Percentiles rank a stretch among this genome's conserved stretches.
These are phyloP conservation scores for Scenedesmus sp. DNA, from an alignment of 163 green algal genomes.

Conservation along the genomic window DNA sequence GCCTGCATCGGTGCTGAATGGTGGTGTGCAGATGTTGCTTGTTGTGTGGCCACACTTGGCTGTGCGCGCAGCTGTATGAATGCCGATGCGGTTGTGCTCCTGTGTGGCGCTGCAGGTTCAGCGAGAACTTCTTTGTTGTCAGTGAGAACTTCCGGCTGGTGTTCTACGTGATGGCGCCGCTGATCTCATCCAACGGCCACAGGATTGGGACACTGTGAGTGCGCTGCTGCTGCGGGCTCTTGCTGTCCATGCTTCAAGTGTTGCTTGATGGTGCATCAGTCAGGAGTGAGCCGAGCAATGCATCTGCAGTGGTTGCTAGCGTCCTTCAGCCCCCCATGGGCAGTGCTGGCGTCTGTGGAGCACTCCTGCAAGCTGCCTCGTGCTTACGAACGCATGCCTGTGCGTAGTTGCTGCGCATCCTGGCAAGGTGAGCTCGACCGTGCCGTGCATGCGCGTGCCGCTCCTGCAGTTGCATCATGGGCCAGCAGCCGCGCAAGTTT, in stretches of 20 bases:
- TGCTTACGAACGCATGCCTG: neutral
- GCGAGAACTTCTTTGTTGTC: conserved; percentile 54
- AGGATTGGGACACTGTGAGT: conserved; percentile 53
- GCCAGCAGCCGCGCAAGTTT: conserved; percentile 50
- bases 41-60: too few species aligned
- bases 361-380: neutral
- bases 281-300: too few species aligned
- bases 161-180: conserved; percentile 56
- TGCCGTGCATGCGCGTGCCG: neutral
- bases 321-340: neutral
- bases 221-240: neutral
- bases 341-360: neutral
- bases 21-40: too few species aligned
- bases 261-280: neutral
- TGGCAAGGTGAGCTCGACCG: too few species aligned
- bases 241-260: neutral
- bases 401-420: neutral
- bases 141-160: conserved; percentile 32
- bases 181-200: conserved; percentile 50
- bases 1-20: neutral
- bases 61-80: neutral
- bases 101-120: conserved; percentile 39
- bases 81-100: neutral
- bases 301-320: neutral
- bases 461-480: conserved; percentile 51